These are phyloP conservation scores for maize (Zea mays) DNA, from an alignment of 176 grass and related monocot species.

Conservation along the genomic window Zm-B73-REFERENCE-NAM-5.0 NC_050099.1:217498501-217499000, in stretches of 20 bases:
- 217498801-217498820: neutral
- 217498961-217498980: neutral
- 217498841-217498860: slow-evolving; percentile 10
- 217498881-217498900: slow-evolving; percentile 29
- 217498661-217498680: neutral
- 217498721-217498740: neutral
- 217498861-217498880: slow-evolving; percentile 15
- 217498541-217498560: slow-evolving; percentile 25
- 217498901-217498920: neutral
- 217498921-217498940: neutral
- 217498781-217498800: slow-evolving; percentile 13
- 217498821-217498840: neutral
- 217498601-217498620: slow-evolving; percentile 1
- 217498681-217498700: neutral
- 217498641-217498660: neutral
- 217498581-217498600: neutral
- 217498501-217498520: neutral
- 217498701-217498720: slow-evolving; percentile 1
- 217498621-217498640: slow-evolving; percentile 10
- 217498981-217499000: neutral
- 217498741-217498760: slow-evolving; percentile 4
- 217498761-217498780: slow-evolving; percentile 3
- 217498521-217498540: slow-evolving; percentile 5
- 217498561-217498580: slow-evolving; percentile 17
- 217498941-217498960: slow-evolving; percentile 7